Base-by-base conservation (phyloP, 1,284 basidiomycete genomes). In the Bjerkandera adusta region DNA sequence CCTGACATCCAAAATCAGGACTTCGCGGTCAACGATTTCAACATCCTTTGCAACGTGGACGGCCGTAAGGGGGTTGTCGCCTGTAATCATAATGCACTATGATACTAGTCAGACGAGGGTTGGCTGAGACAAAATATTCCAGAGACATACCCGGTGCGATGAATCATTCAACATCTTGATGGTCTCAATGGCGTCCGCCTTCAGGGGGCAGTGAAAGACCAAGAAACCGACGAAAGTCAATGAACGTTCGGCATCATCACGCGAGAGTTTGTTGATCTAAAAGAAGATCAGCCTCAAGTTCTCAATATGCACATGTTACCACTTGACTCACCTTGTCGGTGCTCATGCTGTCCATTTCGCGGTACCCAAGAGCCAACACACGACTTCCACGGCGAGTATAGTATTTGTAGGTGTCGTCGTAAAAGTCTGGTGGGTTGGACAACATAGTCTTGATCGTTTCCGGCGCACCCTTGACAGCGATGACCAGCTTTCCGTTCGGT, bases 61-160 rank as follows among this genome's bases (percentile, higher is more conserved):
- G 13, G 94, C 94, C 0, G 95, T 97, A 47, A 97, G 71, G 12
- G 94, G 95, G 66, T 97, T 97, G 67, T 97, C 94, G 36, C 94
- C 94, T 37, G 94, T 97, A 55, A 97, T 97, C 94, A 97, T 97
- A 52, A 97, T 77, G 64, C 95, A 97, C 91, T 89, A 26, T 8
- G 24, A 11, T 18, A 35, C 26, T 16, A 4, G 5, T 32, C 13
- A n/a, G 32, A 42, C 7, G 12, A n/a, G 27, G 48, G n/a, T 8
- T 5, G 26, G 4, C 16, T n/a, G n/a, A 30, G 27, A 30, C n/a
- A n/a, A 30, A n/a, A 30, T 8, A 30, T 30, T 30, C 8, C n/a
- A n/a, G 8, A 36, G 36, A 77, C 89, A 47, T 70, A 94, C 92
- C 35, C 95, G 79, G 69, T 97, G 95, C 1, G 92, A 96, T 6